A percentile compares a stretch with the other conserved stretches of the same genome.
Conservation (phyloP, 495 filamentous ascomycete species). For the Podospora pseudopauciseta region DNA sequence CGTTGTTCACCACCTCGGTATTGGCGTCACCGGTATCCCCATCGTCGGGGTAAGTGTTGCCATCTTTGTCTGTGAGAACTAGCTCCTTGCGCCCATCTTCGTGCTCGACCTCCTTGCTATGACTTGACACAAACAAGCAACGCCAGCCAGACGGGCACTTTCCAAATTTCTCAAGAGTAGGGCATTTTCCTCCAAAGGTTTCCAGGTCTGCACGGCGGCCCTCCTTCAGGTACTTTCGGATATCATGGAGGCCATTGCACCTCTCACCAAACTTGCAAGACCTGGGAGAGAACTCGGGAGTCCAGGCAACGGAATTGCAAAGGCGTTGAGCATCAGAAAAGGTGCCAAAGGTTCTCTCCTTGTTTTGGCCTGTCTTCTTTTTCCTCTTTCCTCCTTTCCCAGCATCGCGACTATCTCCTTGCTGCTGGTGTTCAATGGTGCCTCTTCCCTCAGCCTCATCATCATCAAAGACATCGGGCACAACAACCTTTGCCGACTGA, state of each 20-base stretch:
- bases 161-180: constrained; percentile 71
- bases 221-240: constrained; percentile 78
- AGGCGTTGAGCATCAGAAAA: constrained; percentile 74
- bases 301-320: constrained; percentile 64
- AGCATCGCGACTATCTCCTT: constrained; percentile 26
- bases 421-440: constrained; percentile 43
- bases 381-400: constrained; percentile 41
- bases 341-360: constrained; percentile 73
- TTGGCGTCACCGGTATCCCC: constrained; percentile 25
- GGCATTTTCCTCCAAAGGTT: constrained; percentile 72
- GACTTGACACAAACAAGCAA: constrained; percentile 80
- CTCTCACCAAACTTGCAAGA: constrained; percentile 69
- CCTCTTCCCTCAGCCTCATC: constrained; percentile 63
- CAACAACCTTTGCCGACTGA: constrained; percentile 15
- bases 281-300: constrained; percentile 70
- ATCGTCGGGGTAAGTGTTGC: constrained; percentile 14
- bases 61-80: constrained; percentile 50
- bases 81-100: constrained; percentile 80
- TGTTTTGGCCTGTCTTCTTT: constrained; percentile 82
- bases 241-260: constrained; percentile 75
- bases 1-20: constrained; percentile 68
- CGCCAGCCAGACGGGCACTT: constrained; percentile 83
- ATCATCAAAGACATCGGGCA: constrained; percentile 48
- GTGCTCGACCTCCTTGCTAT: constrained; percentile 69
- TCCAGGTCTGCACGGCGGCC: constrained; percentile 75